Conservation (phyloP, 106 monocot genomes). For the Allium fistulosum region DNA sequence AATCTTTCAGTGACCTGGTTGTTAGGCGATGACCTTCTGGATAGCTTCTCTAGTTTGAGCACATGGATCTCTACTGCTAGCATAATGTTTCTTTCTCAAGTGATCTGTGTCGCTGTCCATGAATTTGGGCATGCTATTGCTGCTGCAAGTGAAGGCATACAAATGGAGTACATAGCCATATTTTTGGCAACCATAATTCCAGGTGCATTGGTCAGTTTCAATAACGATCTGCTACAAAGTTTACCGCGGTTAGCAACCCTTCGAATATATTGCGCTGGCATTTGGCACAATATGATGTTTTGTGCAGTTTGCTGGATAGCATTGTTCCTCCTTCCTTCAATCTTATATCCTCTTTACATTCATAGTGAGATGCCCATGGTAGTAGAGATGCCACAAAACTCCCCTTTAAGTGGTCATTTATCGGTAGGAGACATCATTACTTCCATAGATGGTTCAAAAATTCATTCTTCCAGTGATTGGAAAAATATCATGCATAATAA, state of each 20-base stretch:
- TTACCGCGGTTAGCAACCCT: constrained; percentile 43
- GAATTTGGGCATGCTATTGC: constrained; percentile 94
- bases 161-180: constrained; percentile 76
- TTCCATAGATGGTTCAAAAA: constrained; percentile 55
- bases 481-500: constrained; percentile 18
- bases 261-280: constrained; percentile 91
- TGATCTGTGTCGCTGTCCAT: constrained; percentile 62
- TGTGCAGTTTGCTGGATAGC: constrained; percentile 55
- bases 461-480: constrained; percentile 52
- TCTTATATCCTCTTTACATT: constrained; percentile 60
- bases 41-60: constrained; percentile 29
- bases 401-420: constrained; percentile 54
- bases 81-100: constrained; percentile 51
- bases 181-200: constrained; percentile 82
- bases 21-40: constrained; percentile 23
- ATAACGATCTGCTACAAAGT: constrained; percentile 53
- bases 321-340: constrained; percentile 46
- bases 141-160: constrained; percentile 79
- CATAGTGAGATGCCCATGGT: constrained; percentile 57
- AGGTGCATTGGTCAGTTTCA: constrained; percentile 90
- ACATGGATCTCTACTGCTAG: constrained; percentile 51
- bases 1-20: constrained; percentile 30
- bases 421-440: constrained; percentile 53
- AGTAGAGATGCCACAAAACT: constrained; percentile 39
- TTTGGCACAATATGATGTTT: constrained; percentile 89